Conservation (phyloP, 176 grass and related monocot species). For the Chloris gayana region DNA sequence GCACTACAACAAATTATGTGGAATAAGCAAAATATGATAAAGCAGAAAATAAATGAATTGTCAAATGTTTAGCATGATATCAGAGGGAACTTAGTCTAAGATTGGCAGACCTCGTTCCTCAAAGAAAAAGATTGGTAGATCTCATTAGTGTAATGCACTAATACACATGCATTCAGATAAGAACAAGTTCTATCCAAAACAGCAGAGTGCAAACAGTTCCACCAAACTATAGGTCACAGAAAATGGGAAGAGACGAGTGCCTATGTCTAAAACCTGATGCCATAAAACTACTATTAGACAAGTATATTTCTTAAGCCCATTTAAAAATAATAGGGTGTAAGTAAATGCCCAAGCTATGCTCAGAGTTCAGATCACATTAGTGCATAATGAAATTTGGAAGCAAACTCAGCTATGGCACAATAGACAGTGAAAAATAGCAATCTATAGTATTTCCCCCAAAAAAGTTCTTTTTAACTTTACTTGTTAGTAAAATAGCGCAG, state of each 20-base stretch:
- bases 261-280: background rate
- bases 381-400: background rate
- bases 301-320: background rate
- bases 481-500: too few species aligned
- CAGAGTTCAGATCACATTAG: background rate
- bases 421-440: background rate
- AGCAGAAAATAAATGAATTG: too few species aligned
- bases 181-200: background rate
- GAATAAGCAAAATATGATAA: background rate
- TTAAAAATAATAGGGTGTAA: background rate
- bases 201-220: conserved; percentile 4
- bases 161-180: conserved; percentile 8
- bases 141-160: background rate
- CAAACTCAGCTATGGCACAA: background rate
- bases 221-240: background rate
- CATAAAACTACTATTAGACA: background rate
- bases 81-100: background rate
- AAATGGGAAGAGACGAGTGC: background rate
- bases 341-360: background rate
- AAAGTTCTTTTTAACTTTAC: too few species aligned
- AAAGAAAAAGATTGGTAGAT: conserved; percentile 1
- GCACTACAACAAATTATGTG: background rate
- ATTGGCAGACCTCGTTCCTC: conserved; percentile 7
- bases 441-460: background rate
- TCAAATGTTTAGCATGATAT: background rate